A percentile compares a stretch with the other conserved stretches of the same genome.
These are phyloP conservation scores for Planoprotostelium fungivorum DNA, from an alignment of 78 protist species.

Conservation along the genomic window DNA sequence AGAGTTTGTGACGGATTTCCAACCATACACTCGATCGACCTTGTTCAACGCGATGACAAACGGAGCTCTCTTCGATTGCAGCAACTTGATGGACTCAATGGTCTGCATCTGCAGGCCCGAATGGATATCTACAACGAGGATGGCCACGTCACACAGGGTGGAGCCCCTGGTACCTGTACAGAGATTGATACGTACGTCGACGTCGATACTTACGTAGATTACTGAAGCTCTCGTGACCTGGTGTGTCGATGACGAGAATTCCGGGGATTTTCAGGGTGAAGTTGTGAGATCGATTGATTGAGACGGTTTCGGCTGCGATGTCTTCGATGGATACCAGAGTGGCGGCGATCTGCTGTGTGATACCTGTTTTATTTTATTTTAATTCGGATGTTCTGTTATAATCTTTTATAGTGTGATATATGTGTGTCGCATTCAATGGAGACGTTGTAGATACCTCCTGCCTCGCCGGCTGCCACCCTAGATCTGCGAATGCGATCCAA, in stretches of 20 bases:
- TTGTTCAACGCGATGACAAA: conserved; percentile 99
- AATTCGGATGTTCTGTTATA: no score
- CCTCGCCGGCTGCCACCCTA: conserved; percentile 98
- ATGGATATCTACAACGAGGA: conserved; percentile 96
- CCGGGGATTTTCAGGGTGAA: conserved; percentile 88
- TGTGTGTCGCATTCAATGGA: no score
- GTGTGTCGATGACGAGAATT: conserved; percentile 98
- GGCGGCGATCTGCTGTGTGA: conserved; percentile 99
- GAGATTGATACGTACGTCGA: background rate
- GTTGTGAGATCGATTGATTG: conserved; percentile 38
- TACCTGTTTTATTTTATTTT: conserved; percentile 21
- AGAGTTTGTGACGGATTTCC: conserved; percentile 68
- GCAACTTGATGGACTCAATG: conserved; percentile 89
- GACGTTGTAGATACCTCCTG: conserved; percentile 91
- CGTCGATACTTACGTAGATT: conserved; percentile 71
- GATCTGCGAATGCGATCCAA: conserved; percentile 96
- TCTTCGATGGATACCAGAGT: conserved; percentile 93
- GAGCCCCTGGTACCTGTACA: conserved; percentile 86
- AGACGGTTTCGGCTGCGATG: conserved; percentile 57
- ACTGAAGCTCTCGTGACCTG: conserved; percentile 99
- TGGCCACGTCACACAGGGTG: conserved; percentile 95
- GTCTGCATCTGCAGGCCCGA: conserved; percentile 94
- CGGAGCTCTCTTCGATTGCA: conserved; percentile 88
- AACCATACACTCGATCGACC: conserved; percentile 90
- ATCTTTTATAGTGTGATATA: no score